A percentile compares a stretch with the other conserved stretches of the same genome.
Evolutionary conservation across 23 red algal genomes (phyloP).

Genomic region (Chondrus crispus): DNA sequence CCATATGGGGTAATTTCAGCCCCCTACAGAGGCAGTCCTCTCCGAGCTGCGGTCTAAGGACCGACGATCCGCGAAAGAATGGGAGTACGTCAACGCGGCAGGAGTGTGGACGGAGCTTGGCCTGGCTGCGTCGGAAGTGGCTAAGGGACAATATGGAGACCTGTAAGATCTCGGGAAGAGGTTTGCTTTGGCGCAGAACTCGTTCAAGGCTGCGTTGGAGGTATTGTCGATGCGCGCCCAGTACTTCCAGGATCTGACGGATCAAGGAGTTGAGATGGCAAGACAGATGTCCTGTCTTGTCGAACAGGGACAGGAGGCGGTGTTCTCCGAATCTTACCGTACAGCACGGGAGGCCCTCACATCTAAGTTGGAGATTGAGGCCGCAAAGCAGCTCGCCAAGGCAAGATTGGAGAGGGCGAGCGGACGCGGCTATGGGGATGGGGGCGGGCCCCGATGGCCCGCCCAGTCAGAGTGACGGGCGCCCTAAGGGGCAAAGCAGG

Average conservation of each 20-base stretch:
- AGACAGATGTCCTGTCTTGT: background rate
- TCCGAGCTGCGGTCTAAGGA: conserved; percentile 1
- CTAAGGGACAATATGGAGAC: background rate
- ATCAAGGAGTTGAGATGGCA: background rate
- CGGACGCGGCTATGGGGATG: background rate
- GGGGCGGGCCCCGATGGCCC: background rate
- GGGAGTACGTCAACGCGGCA: conserved; percentile 25
- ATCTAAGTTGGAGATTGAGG: background rate
- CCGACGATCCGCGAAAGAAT: conserved; percentile 4
- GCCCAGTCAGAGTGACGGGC: background rate
- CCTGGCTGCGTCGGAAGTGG: background rate
- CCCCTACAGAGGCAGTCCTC: background rate
- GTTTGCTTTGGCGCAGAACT: no score
- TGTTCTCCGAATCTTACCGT: conserved; percentile 4
- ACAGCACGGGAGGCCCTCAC: background rate
- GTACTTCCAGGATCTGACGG: background rate
- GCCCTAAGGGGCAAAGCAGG: background rate
- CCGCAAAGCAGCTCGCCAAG: background rate
- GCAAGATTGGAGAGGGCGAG: background rate
- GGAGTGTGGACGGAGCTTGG: conserved; percentile 7
- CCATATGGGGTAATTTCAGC: no score
- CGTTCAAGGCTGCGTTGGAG: no score
- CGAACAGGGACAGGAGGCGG: background rate
- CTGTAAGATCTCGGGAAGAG: no score
- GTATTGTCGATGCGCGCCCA: background rate